Evolutionary conservation across 2,329 filamentous ascomycete genomes (phyloP), one percentile per base, ranked within the genome.

Genomic region (Grosmannia clavigera): DNA sequence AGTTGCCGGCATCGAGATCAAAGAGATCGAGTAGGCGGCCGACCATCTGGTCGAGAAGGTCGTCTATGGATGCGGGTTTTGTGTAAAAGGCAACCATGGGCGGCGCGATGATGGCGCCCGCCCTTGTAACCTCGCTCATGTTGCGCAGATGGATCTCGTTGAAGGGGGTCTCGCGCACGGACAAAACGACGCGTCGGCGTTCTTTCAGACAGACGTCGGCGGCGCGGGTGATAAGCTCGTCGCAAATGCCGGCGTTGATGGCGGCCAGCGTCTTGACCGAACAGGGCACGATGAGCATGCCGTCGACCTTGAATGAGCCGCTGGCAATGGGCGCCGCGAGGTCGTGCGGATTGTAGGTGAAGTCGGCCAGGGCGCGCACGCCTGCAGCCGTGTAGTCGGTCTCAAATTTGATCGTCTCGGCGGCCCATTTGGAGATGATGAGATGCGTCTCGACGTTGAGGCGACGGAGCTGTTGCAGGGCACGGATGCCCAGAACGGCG

Each of bases 141-240:
- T 78, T 78, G 1, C 70, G 61, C 16, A 75, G 64, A 65, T 80
- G 76, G 27, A 78, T 76, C n/a, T 73, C 72, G 60, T 73, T 78
- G 12, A 78, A 65, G 58, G 76, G 75, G 1, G 74, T 78, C 64
- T 79, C 77, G 1, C 76, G 65, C 5, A 70, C 71, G 0, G 69
- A 74, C 1, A 78, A 68, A 0, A 76, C 70, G 0, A 78, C 64
- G 55, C 67, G 66, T 19, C 73, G 61, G 1, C 72, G 60, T 63
- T 79, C 76, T 63, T 79, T 79, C 1, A 79, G 64, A 58, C 68
- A 73, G 1, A 79, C 76, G 61, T 76, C 75, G 2, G 76, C 77
- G 0, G 75, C 73, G 0, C 76, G 68, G 0, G 74, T 68, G 38
- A 78, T 76, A 12, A 79, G 62, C 61, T 78, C 76, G 48, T 77